Percentiles rank a stretch among this genome's conserved stretches.
Evolutionary conservation across 1,284 basidiomycete genomes (phyloP).

Genomic region (Cutaneotrichosporon dermatis): DNA sequence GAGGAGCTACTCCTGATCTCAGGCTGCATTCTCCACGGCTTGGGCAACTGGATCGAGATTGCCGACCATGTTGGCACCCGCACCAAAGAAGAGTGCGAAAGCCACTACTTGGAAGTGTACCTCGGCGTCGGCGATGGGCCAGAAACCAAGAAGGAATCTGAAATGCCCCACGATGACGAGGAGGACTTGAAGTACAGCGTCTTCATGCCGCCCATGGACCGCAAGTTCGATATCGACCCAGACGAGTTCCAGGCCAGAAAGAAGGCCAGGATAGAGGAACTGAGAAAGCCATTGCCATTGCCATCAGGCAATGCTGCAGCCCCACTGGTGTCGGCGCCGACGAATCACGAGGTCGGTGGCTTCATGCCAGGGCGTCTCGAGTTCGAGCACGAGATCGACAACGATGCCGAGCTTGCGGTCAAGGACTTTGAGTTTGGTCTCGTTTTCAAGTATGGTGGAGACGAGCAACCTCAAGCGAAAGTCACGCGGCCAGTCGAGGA

Average conservation of each 20-base stretch:
- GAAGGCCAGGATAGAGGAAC: slow-evolving; percentile 70
- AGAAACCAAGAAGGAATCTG: slow-evolving; percentile 14
- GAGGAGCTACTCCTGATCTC: slow-evolving; percentile 93
- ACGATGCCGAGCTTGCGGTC: slow-evolving; percentile 90
- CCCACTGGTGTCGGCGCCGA: slow-evolving; percentile 82
- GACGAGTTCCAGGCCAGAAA: slow-evolving; percentile 82
- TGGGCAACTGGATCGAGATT: slow-evolving; percentile 97
- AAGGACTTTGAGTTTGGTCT: slow-evolving; percentile 96
- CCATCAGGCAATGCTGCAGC: slow-evolving; percentile 52
- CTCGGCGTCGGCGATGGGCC: slow-evolving; percentile 51
- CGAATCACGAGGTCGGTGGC: slow-evolving; percentile 86
- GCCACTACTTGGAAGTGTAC: slow-evolving; percentile 82
- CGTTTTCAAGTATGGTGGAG: slow-evolving; percentile 79
- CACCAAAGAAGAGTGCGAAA: slow-evolving; percentile 88
- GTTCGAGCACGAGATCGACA: slow-evolving; percentile 95
- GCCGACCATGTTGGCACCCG: slow-evolving; percentile 93
- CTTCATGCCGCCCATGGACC: slow-evolving; percentile 64
- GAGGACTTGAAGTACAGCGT: slow-evolving; percentile 22
- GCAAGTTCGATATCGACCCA: slow-evolving; percentile 66
- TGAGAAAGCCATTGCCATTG: slow-evolving; percentile 51
- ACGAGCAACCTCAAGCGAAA: slow-evolving; percentile 60
- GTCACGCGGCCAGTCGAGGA: slow-evolving; percentile 30
- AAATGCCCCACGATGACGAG: slow-evolving; percentile 6
- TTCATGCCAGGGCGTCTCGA: slow-evolving; percentile 97
- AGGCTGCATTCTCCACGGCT: slow-evolving; percentile 79